These are phyloP conservation scores for Xylaria nigripes DNA, from an alignment of 495 filamentous ascomycete species.

Conservation along the genomic window DNA sequence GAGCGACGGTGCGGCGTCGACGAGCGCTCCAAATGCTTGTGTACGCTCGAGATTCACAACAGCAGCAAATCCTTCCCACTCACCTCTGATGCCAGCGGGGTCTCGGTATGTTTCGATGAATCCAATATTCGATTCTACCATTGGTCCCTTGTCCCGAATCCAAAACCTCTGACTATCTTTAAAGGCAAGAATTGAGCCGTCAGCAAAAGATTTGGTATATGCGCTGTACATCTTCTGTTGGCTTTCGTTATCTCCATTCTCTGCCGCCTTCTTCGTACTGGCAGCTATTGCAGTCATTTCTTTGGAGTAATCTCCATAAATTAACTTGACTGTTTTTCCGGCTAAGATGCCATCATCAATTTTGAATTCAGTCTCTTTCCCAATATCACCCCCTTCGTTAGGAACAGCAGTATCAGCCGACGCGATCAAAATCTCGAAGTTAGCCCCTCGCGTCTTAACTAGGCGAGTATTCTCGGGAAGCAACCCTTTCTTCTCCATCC, in stretches of 20 bases:
- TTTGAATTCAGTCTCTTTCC: slow-evolving; percentile 56
- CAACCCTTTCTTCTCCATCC: slow-evolving; percentile 64
- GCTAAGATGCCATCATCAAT: slow-evolving; percentile 53
- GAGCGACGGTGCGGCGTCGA: slow-evolving; percentile 67
- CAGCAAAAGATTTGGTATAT: slow-evolving; percentile 76
- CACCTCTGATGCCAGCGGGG: slow-evolving; percentile 83
- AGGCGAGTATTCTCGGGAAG: slow-evolving; percentile 82
- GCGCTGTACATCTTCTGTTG: slow-evolving; percentile 75
- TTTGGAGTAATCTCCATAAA: slow-evolving; percentile 74
- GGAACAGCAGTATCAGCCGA: slow-evolving; percentile 50
- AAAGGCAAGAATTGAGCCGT: slow-evolving; percentile 78
- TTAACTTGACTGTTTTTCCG: slow-evolving; percentile 59
- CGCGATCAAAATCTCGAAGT: slow-evolving; percentile 78
- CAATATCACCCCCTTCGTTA: slow-evolving; percentile 56
- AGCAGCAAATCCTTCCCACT: slow-evolving; percentile 93
- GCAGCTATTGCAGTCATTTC: slow-evolving; percentile 74
- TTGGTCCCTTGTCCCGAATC: slow-evolving; percentile 86
- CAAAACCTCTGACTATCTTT: slow-evolving; percentile 86
- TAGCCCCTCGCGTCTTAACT: slow-evolving; percentile 59
- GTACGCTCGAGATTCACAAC: slow-evolving; percentile 76
- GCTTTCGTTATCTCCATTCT: slow-evolving; percentile 74
- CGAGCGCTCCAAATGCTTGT: slow-evolving; percentile 77
- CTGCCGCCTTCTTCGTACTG: slow-evolving; percentile 61
- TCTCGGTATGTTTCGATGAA: slow-evolving; percentile 97
- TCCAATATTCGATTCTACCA: slow-evolving; percentile 84